Evolutionary conservation across 331 rosid species (phyloP), one percentile per base, ranked within the genome.

Genomic region (Quercus phellos): DNA sequence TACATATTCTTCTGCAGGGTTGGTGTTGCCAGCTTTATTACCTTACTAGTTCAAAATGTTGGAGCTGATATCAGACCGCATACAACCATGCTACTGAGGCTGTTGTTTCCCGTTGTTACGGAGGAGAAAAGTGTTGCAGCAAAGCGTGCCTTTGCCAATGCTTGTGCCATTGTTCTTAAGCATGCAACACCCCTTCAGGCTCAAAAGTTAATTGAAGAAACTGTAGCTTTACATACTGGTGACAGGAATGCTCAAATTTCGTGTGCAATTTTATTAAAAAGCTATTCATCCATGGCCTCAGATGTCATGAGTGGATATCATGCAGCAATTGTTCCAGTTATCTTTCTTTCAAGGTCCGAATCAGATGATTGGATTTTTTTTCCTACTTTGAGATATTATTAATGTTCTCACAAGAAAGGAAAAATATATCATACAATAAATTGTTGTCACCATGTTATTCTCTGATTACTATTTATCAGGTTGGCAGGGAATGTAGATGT

Each of bases 91-190:
- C 84, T 94, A 67, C 88, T 86, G 77, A 92, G 85, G 76, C 79
- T 92, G 80, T 78, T 94, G 91, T 94, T 92, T 87, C 95, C 97
- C 0, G 98, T 89, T 74, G 97, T 90, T 16, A 90, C 84, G 82
- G 98, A 88, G 64, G 98, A 94, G 82, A 94, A 81, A 86, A 92
- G 99, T 86, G 79, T 82, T 68, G 77, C 87, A 43, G 93, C 91
- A 70, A 94, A 94, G 82, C 97, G 99, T 72, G 96, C 99, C 73
- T 94, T 94, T 77, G 93, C 99, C 61, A 83, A 89, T 79, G 94
- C 98, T 63, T 94, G 98, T 87, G 97, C 91, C 0, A 79, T 82
- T 50, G 87, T 90, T 75, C 79, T 94, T 74, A 92, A 92, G 51
- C 83, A 88, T 82, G 64, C 89, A 64, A 79, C 90, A 54, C 82